Evolutionary conservation across 768 basidiomycete genomes (phyloP).

Genomic region (Tricholoma matsutake): DNA sequence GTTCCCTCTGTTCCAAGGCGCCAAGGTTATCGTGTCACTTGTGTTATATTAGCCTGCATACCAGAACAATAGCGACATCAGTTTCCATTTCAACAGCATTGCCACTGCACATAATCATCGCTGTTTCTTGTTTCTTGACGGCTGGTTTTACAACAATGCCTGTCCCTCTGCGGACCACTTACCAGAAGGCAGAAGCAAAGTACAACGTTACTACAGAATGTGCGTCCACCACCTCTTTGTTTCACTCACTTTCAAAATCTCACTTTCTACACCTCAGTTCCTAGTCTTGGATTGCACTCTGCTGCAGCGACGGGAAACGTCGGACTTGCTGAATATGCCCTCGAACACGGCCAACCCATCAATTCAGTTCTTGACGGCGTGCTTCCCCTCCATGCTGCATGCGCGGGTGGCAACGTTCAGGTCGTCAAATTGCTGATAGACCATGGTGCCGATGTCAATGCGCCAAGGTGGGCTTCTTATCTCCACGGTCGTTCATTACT

Average conservation of each 20-base stretch:
- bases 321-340: slow-evolving; percentile 89
- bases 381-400: slow-evolving; percentile 94
- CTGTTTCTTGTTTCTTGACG: slow-evolving; percentile 14
- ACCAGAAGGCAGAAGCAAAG: slow-evolving; percentile 50
- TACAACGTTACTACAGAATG: slow-evolving; percentile 60
- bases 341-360: slow-evolving; percentile 92
- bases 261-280: slow-evolving; percentile 43
- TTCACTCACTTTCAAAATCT: not conserved
- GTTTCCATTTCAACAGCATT: slow-evolving; percentile 14
- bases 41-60: slow-evolving; percentile 2
- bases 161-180: slow-evolving; percentile 44
- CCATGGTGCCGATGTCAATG: slow-evolving; percentile 96
- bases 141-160: slow-evolving; percentile 38
- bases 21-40: not conserved
- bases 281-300: slow-evolving; percentile 72
- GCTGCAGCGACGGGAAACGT: slow-evolving; percentile 85
- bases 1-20: not conserved
- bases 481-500: slow-evolving; percentile 7
- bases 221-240: slow-evolving; percentile 26
- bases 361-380: slow-evolving; percentile 96
- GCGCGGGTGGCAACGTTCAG: slow-evolving; percentile 83
- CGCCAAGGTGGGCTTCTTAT: slow-evolving; percentile 63
- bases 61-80: slow-evolving; percentile 13
- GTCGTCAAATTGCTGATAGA: slow-evolving; percentile 90
- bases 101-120: slow-evolving; percentile 10